Evolutionary conservation across 2,329 filamentous ascomycete genomes (phyloP).

Genomic region (Cytospora leucostoma): DNA sequence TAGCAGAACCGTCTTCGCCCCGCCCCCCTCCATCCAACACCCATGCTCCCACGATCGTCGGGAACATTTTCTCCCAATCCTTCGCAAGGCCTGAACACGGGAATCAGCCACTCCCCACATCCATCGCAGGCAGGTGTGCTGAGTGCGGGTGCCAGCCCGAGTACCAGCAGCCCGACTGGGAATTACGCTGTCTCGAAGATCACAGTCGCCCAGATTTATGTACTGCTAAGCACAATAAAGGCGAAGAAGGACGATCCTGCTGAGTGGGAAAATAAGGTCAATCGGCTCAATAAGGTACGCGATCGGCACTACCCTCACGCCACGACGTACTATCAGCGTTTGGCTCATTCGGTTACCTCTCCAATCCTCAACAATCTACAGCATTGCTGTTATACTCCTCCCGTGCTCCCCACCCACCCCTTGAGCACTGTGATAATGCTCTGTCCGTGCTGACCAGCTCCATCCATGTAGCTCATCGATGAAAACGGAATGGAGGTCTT

Average conservation of each 20-base stretch:
- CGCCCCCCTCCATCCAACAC: slow-evolving; percentile 31
- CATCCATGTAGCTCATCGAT: slow-evolving; percentile 74
- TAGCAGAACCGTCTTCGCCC: slow-evolving; percentile 35
- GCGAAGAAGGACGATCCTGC: slow-evolving; percentile 83
- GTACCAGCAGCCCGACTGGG: slow-evolving; percentile 63
- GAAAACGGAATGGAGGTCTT: slow-evolving; percentile 99
- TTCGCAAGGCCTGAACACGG: slow-evolving; percentile 59
- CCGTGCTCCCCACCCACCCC: not conserved
- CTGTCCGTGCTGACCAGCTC: not conserved
- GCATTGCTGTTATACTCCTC: not conserved
- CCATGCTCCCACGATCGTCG: slow-evolving; percentile 62
- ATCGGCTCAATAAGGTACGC: slow-evolving; percentile 87
- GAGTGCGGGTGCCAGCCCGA: slow-evolving; percentile 62
- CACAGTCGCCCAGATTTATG: slow-evolving; percentile 91
- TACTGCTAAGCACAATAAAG: slow-evolving; percentile 90
- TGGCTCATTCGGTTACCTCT: not conserved
- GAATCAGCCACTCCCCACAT: slow-evolving; percentile 57
- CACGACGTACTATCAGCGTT: slow-evolving; percentile 12
- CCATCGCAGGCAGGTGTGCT: slow-evolving; percentile 57
- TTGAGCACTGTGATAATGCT: too few species aligned
- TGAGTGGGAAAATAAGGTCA: slow-evolving; percentile 90
- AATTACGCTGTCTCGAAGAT: slow-evolving; percentile 80
- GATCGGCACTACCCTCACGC: slow-evolving; percentile 13
- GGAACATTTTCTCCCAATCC: slow-evolving; percentile 66
- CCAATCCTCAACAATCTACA: not conserved